Evolutionary conservation across 108 stramenopile species (phyloP).

Genomic region (Cyclotella cryptica): DNA sequence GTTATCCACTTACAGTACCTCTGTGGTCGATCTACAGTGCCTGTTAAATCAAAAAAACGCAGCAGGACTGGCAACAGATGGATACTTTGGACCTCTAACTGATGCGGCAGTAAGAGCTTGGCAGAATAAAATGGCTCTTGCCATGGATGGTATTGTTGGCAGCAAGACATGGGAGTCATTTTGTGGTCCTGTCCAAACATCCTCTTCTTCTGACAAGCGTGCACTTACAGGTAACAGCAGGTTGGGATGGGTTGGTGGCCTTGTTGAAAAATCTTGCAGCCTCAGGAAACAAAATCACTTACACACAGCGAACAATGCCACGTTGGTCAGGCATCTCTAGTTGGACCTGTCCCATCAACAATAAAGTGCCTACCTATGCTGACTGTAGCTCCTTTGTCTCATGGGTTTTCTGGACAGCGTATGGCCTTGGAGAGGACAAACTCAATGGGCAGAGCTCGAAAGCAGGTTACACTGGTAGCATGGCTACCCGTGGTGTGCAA

Average conservation of each 20-base stretch:
- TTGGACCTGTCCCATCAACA: neutral
- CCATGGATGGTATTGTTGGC: too few relatives aligned
- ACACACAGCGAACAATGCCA: neutral
- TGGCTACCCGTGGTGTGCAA: constrained; percentile 4
- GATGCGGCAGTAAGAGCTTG: too few relatives aligned
- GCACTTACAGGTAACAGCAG: neutral
- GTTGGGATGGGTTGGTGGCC: neutral
- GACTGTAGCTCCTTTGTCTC: constrained; percentile 15
- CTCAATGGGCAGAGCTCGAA: neutral
- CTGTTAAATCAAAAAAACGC: too few relatives aligned
- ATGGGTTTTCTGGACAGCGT: neutral
- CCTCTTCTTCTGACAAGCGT: neutral
- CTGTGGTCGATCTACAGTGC: too few relatives aligned
- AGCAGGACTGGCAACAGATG: too few relatives aligned
- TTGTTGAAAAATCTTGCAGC: neutral
- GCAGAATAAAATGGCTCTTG: too few relatives aligned
- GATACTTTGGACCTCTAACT: too few relatives aligned
- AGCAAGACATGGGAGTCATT: too few relatives aligned
- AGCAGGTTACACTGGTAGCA: constrained; percentile 4
- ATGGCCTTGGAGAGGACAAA: neutral
- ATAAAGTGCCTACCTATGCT: constrained; percentile 10
- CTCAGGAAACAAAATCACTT: neutral
- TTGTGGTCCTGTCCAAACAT: too few relatives aligned
- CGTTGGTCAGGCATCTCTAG: neutral
- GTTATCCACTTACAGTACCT: too few relatives aligned